Conservation (phyloP, 768 basidiomycete species). For the Hygrocybe coccinea region DNA sequence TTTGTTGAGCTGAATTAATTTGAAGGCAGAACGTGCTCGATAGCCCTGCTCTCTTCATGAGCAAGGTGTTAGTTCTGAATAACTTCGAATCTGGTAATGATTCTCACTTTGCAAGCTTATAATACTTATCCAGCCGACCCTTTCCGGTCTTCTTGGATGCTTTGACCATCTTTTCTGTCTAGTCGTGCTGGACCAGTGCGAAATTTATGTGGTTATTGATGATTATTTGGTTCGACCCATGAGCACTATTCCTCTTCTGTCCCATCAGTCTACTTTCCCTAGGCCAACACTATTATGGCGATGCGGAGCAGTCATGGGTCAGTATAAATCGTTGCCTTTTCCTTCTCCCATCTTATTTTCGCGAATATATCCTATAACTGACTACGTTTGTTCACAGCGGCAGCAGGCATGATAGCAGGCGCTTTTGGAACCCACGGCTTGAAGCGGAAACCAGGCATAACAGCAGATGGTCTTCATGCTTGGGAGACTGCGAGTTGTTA, state of each 20-base stretch:
- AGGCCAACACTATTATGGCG: constrained; percentile 5
- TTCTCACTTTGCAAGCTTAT: constrained; percentile 84
- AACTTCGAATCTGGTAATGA: constrained; percentile 5
- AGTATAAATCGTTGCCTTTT: neutral
- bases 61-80: constrained; percentile 9
- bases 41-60: constrained; percentile 90
- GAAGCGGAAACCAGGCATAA: constrained; percentile 41
- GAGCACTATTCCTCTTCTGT: neutral
- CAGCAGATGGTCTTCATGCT: constrained; percentile 39
- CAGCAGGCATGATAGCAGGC: constrained; percentile 54
- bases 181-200: neutral
- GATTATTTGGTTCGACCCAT: neutral
- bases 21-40: constrained; percentile 98
- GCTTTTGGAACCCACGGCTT: constrained; percentile 70
- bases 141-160: constrained; percentile 95
- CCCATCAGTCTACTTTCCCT: neutral
- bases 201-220: neutral
- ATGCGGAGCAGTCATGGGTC: constrained; percentile 7
- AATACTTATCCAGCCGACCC: constrained; percentile 94
- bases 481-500: constrained; percentile 63
- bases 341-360: neutral
- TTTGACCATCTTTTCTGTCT: constrained; percentile 51
- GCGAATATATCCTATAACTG: neutral
- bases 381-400: too few species aligned
- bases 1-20: constrained; percentile 96